Conservation (phyloP, 1,284 basidiomycete species). For the Ceratobasidium theobromae region DNA sequence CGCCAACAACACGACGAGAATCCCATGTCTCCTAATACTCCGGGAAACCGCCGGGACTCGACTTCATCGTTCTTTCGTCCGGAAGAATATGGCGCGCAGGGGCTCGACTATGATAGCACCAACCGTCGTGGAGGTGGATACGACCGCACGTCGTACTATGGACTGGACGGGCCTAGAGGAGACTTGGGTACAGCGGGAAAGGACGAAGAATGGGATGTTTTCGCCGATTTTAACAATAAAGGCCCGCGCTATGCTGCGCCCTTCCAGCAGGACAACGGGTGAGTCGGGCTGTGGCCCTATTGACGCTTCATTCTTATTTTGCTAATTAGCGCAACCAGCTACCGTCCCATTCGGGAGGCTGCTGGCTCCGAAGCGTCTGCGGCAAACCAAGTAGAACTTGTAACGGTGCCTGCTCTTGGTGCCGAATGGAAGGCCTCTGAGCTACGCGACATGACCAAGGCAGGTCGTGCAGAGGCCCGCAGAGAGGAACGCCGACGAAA, state of each 20-base stretch:
- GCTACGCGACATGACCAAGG: conserved; percentile 69
- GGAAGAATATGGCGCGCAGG: conserved; percentile 18
- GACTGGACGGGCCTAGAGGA: conserved; percentile 17
- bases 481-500: conserved; percentile 56
- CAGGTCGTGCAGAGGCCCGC: conserved; percentile 61
- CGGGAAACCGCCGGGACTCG: conserved; percentile 14
- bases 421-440: conserved; percentile 82
- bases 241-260: conserved; percentile 67
- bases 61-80: conserved; percentile 26
- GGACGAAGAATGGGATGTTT: conserved; percentile 75
- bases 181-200: conserved; percentile 39
- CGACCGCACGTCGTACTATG: conserved; percentile 23
- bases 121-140: conserved; percentile 24
- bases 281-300: conserved; percentile 41
- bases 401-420: conserved; percentile 84
- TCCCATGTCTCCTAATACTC: too few relatives aligned
- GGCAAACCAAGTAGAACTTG: conserved; percentile 61
- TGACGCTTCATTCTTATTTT: not conserved
- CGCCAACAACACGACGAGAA: conserved; percentile 4
- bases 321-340: conserved; percentile 36
- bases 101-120: conserved; percentile 10
- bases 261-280: conserved; percentile 47
- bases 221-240: conserved; percentile 87
- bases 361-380: conserved; percentile 8
- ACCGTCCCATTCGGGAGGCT: conserved; percentile 38